Evolutionary conservation across 2,329 filamentous ascomycete species (phyloP), one percentile per base, ranked within the genome.

Genomic region (Dryadomyces sulphureus): DNA sequence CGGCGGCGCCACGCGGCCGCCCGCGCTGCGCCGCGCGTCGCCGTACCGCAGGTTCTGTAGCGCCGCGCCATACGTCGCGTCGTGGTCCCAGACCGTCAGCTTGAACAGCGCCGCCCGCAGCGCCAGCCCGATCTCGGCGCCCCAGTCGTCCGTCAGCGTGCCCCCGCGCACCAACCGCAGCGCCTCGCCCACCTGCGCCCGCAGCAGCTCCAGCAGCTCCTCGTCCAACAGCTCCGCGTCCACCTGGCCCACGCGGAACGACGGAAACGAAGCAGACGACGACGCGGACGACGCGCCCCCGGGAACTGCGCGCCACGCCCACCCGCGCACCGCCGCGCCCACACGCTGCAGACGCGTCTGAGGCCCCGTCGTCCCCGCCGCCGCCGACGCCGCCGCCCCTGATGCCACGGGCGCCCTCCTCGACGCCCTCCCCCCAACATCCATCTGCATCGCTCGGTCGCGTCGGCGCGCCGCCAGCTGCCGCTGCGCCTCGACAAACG

Each of bases 191-290:
- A 92, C 86, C 63, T 98, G 90, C 6, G 75, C 77, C 59, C 84
- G 88, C 49, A 98, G 68, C 53, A 96, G 72, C n/a, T 77, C 76
- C 21, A 96, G 70, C 40, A 98, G 71, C 65, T 96, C 92, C 59
- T 94, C 87, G 62, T 98, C 92, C 17, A 98, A 73, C 43, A 98
- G 70, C 62, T 96, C 92, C 34, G 92, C 88, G 62, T 98, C 92
- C 38, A 96, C 86, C 65, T 98, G 92, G 24, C 90, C 88, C 24
- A 98, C 92, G 45, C 92, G 81, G 61, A 94, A 95, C 11, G 85
- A 38, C 3, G 35, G 35, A 12, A 16, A 27, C 3, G 24, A 11
- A 5, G 39, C 7, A 17, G 42, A 44, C 20, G 41, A n/a, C 7
- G 14, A 4, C n/a, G 16, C 3, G 16, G 20, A 3, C 20, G 41